Percentiles rank a stretch among this genome's conserved stretches.
These are phyloP conservation scores for Moricandia arvensis DNA, from an alignment of 345 rosid genomes.

Conservation along the genomic window DNA sequence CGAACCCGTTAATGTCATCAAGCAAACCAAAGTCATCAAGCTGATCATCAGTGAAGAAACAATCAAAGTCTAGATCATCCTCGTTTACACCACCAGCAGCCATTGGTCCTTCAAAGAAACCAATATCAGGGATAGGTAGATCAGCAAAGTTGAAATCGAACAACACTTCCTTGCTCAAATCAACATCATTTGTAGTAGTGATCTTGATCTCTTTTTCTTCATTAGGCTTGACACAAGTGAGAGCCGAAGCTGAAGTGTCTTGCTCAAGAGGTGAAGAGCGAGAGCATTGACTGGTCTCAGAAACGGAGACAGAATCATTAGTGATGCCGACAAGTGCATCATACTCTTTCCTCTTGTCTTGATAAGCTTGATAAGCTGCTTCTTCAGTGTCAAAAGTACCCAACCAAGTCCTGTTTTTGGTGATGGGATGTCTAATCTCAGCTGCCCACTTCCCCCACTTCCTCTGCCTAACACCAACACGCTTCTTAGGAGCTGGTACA, in stretches of 20 bases:
- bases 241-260: conserved; percentile 45
- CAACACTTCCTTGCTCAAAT: conserved; percentile 18
- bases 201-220: not conserved
- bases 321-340: conserved; percentile 39
- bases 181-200: not conserved
- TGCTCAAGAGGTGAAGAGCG: conserved; percentile 53
- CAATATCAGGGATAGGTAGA: conserved; percentile 48
- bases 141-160: conserved; percentile 37
- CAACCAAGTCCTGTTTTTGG: conserved; percentile 69
- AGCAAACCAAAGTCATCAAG: conserved; percentile 51
- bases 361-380: conserved; percentile 79
- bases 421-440: conserved; percentile 76
- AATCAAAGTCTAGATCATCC: not conserved
- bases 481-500: conserved; percentile 27
- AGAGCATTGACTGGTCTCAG: conserved; percentile 56
- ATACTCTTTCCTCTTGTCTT: conserved; percentile 58
- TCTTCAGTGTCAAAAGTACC: conserved; percentile 82
- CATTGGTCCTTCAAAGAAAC: conserved; percentile 40
- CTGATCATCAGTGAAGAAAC: conserved; percentile 45
- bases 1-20: conserved; percentile 36
- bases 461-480: conserved; percentile 79
- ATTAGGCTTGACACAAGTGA: not conserved
- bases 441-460: conserved; percentile 99
- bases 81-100: conserved; percentile 31
- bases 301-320: not conserved